Conservation (phyloP, 2,329 filamentous ascomycete species). For the Calonectria montana region DNA sequence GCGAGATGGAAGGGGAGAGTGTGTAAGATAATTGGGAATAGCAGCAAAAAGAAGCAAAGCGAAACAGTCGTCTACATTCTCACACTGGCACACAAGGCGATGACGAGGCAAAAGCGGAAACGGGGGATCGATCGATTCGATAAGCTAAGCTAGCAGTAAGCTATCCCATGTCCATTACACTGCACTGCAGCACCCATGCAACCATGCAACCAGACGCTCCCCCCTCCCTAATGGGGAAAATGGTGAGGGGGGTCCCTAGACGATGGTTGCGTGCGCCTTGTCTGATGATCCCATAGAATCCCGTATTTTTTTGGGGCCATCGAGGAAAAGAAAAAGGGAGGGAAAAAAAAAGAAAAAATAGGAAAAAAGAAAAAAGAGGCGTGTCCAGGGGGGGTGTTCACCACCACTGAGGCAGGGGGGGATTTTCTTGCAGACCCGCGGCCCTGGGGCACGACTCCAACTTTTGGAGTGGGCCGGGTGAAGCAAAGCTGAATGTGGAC, state of each 20-base stretch:
- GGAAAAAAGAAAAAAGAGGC: not conserved
- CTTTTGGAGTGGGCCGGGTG: not conserved
- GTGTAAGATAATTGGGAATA: conserved; percentile 9
- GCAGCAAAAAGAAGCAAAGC: conserved; percentile 14
- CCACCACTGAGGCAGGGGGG: not conserved
- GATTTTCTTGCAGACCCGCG: not conserved
- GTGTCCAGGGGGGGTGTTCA: not conserved
- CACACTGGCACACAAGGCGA: conserved; percentile 4
- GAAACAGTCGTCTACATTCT: not conserved
- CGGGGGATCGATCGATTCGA: conserved; percentile 19
- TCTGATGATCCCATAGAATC: conserved; percentile 19
- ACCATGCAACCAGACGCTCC: conserved; percentile 1
- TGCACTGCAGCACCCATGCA: conserved; percentile 2
- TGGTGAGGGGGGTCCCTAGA: conserved; percentile 2
- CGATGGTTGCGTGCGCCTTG: conserved; percentile 20
- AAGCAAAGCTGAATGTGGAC: conserved; percentile 1
- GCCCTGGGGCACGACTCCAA: not conserved
- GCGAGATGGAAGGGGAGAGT: conserved; percentile 18
- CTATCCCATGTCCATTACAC: conserved; percentile 13
- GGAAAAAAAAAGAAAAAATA: not conserved
- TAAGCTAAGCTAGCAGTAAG: conserved; percentile 15
- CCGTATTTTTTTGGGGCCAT: conserved; percentile 16
- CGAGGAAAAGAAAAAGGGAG: not conserved
- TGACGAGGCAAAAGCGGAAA: conserved; percentile 12
- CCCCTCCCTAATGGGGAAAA: not conserved